phyloP scores from a whole-genome alignment of 2,329 filamentous ascomycete species.

The Aspergillus quadricinctus region DNA sequence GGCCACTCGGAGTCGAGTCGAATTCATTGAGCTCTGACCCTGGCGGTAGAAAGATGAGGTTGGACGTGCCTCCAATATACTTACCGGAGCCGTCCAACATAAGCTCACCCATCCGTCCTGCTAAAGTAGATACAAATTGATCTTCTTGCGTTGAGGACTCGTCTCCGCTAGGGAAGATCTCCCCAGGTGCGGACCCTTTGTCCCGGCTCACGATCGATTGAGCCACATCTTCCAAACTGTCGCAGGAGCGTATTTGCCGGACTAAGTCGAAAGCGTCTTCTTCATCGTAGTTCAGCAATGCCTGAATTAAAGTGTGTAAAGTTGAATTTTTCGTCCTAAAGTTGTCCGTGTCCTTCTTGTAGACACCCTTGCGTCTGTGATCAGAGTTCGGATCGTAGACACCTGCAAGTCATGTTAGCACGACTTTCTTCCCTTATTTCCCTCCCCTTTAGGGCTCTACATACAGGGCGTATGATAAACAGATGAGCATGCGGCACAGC shows the following conservation, averaged over 20 bases:
- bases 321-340: constrained; percentile 84
- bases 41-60: constrained; percentile 72
- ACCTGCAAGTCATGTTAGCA: constrained; percentile 53
- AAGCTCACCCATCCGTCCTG: constrained; percentile 89
- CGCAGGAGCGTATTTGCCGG: constrained; percentile 81
- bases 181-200: constrained; percentile 42
- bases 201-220: constrained; percentile 54
- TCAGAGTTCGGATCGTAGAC: constrained; percentile 96
- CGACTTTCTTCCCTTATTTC: not conserved
- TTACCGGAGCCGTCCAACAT: constrained; percentile 80
- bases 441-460: not conserved
- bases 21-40: constrained; percentile 44
- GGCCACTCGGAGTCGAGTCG: constrained; percentile 37
- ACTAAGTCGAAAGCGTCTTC: constrained; percentile 79
- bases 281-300: constrained; percentile 85
- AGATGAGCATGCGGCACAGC: constrained; percentile 91
- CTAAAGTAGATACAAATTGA: constrained; percentile 71
- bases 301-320: constrained; percentile 85
- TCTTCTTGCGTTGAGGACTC: constrained; percentile 40
- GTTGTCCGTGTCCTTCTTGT: constrained; percentile 87
- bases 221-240: constrained; percentile 64
- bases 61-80: constrained; percentile 91
- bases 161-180: constrained; percentile 23
- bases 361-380: constrained; percentile 92
- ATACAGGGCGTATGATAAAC: constrained; percentile 62